A percentile compares a stretch with the other conserved stretches of the same genome.
Conservation (phyloP, 768 basidiomycete species). For the Dacryopinax primogenitus region DNA sequence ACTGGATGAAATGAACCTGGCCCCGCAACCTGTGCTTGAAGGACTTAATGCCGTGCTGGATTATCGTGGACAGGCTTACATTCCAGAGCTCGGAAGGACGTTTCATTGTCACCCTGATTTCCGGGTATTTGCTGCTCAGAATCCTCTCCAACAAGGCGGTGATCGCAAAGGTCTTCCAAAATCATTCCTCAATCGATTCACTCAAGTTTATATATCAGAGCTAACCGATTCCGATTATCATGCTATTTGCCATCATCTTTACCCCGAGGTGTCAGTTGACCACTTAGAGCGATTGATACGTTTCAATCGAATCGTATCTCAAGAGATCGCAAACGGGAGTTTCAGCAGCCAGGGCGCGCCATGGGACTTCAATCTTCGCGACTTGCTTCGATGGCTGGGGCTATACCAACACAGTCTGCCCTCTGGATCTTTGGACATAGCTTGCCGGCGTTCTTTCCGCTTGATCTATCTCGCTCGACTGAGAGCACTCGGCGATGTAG, state of each 20-base stretch:
- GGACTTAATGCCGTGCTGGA: conserved; percentile 93
- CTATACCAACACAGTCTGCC: conserved; percentile 25
- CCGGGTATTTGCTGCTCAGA: conserved; percentile 95
- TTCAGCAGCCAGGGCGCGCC: conserved; percentile 76
- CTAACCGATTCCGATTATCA: conserved; percentile 64
- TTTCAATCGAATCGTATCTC: conserved; percentile 61
- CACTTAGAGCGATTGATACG: conserved; percentile 61
- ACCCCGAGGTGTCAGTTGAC: conserved; percentile 44
- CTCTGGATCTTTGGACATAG: conserved; percentile 26
- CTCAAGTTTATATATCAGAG: conserved; percentile 89
- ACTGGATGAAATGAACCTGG: conserved; percentile 97
- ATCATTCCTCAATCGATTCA: conserved; percentile 95
- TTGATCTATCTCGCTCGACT: conserved; percentile 79
- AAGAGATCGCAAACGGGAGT: conserved; percentile 46
- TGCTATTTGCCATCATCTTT: conserved; percentile 61
- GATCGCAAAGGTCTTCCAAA: conserved; percentile 95
- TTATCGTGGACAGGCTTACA: conserved; percentile 86
- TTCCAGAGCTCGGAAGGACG: conserved; percentile 84
- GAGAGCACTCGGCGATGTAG: conserved; percentile 55
- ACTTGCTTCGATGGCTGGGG: conserved; percentile 78
- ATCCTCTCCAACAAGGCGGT: conserved; percentile 89
- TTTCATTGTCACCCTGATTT: conserved; percentile 86
- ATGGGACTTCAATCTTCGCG: conserved; percentile 97
- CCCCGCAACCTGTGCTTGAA: conserved; percentile 90
- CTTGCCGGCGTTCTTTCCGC: conserved; percentile 9